Percentiles rank a stretch among this genome's conserved stretches.
Conservation (phyloP, 208 protist species). For the Acanthamoeba polyphaga region DNA sequence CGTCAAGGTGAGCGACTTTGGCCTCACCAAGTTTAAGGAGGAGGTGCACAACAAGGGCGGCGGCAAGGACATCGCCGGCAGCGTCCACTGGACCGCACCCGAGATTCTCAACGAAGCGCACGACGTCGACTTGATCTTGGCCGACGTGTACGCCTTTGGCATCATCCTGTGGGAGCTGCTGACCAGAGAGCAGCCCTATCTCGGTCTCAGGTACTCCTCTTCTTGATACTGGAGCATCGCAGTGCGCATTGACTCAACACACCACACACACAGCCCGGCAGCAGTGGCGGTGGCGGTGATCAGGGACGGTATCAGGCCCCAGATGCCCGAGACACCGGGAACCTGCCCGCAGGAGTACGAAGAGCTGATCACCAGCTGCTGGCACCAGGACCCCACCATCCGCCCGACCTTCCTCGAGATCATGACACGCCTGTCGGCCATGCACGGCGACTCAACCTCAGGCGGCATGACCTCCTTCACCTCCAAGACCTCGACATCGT, state of each 20-base stretch:
- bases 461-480: background rate
- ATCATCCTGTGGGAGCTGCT: conserved; percentile 73
- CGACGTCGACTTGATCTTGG: conserved; percentile 5
- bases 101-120: conserved; percentile 26
- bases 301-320: background rate
- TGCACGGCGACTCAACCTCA: conserved; percentile 12
- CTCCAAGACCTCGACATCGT: conserved; percentile 2
- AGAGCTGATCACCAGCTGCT: conserved; percentile 26
- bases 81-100: conserved; percentile 35
- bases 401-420: conserved; percentile 66
- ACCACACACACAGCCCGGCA: background rate
- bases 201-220: background rate
- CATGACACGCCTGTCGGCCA: conserved; percentile 32
- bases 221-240: no score
- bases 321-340: background rate
- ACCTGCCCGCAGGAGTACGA: background rate
- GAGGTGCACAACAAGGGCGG: background rate
- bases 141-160: conserved; percentile 58
- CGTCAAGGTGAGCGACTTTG: conserved; percentile 69
- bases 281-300: conserved; percentile 39
- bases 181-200: conserved; percentile 23
- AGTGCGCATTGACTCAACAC: no score
- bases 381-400: background rate
- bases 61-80: background rate
- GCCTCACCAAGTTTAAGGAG: conserved; percentile 68